Evolutionary conservation across 805 yeast genomes (phyloP).

Genomic region (Candida arabinofermentans): DNA sequence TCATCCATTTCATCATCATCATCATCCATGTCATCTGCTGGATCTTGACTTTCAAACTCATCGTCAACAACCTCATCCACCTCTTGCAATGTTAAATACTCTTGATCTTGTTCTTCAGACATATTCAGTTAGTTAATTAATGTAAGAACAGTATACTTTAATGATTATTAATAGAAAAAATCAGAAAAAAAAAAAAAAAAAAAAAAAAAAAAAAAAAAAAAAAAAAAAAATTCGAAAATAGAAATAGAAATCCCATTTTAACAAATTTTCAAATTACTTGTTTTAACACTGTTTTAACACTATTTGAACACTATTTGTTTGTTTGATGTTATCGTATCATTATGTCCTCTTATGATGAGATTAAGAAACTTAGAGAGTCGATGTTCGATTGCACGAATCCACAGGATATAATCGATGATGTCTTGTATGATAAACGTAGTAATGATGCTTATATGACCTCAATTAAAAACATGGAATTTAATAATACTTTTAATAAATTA

Average conservation of each 20-base stretch:
- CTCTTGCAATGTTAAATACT: constrained; percentile 26
- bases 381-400: constrained; percentile 2
- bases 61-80: constrained; percentile 33
- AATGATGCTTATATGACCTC: constrained; percentile 10
- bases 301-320: too few species aligned
- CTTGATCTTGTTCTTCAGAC: constrained; percentile 14
- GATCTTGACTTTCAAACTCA: constrained; percentile 40
- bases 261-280: too few species aligned
- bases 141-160: background rate
- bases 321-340: constrained; percentile 1
- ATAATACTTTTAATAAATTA: constrained; percentile 6
- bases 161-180: background rate
- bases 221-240: background rate
- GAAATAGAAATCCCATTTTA: background rate
- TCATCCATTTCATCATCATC: constrained; percentile 26
- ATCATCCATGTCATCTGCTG: constrained; percentile 30
- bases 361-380: constrained; percentile 5
- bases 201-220: background rate
- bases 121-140: background rate
- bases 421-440: constrained; percentile 6
- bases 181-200: background rate
- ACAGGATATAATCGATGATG: constrained; percentile 1
- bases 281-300: too few species aligned
- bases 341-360: constrained; percentile 3
- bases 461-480: constrained; percentile 7